phyloP scores from a whole-genome alignment of 768 basidiomycete species.

The Pulveroboletus sp. region DNA sequence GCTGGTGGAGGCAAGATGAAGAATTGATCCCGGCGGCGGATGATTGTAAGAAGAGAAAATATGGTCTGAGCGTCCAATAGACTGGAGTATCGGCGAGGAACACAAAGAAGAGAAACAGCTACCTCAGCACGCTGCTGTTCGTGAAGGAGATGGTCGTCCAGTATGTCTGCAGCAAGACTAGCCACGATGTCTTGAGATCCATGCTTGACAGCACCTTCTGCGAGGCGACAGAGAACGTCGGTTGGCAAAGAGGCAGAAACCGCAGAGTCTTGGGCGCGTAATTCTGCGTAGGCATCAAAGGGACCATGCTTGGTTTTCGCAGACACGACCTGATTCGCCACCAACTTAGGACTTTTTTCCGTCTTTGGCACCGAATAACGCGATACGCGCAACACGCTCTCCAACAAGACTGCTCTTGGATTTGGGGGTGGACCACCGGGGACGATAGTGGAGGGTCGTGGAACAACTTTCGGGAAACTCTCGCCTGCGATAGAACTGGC shows the following conservation, averaged over 20 bases:
- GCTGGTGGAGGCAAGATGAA: slow-evolving; percentile 11
- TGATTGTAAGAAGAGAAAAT: slow-evolving; percentile 18
- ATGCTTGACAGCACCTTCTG: slow-evolving; percentile 27
- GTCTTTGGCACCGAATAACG: slow-evolving; percentile 24
- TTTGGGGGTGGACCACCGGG: slow-evolving; percentile 2
- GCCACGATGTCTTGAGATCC: slow-evolving; percentile 33
- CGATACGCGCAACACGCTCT: slow-evolving; percentile 26
- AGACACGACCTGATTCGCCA: slow-evolving; percentile 7
- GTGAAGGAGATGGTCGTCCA: slow-evolving; percentile 27
- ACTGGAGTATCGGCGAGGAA: slow-evolving; percentile 15
- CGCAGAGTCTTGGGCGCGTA: slow-evolving; percentile 25
- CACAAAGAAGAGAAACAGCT: slow-evolving; percentile 25
- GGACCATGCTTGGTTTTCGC: slow-evolving; percentile 20
- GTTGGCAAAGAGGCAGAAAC: slow-evolving; percentile 22
- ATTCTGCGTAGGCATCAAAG: slow-evolving; percentile 25
- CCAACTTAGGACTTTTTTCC: slow-evolving; percentile 5
- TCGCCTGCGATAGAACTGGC: slow-evolving; percentile 13
- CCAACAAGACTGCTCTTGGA: slow-evolving; percentile 16
- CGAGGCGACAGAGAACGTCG: slow-evolving; percentile 27
- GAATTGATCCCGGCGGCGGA: slow-evolving; percentile 13
- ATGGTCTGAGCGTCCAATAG: slow-evolving; percentile 23
- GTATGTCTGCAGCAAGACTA: slow-evolving; percentile 38
- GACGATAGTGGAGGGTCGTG: background rate
- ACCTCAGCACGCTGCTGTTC: slow-evolving; percentile 20
- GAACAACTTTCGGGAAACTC: slow-evolving; percentile 5